Base-by-base conservation (phyloP, 306 rosid species). In the Castanospermum australe region DNA sequence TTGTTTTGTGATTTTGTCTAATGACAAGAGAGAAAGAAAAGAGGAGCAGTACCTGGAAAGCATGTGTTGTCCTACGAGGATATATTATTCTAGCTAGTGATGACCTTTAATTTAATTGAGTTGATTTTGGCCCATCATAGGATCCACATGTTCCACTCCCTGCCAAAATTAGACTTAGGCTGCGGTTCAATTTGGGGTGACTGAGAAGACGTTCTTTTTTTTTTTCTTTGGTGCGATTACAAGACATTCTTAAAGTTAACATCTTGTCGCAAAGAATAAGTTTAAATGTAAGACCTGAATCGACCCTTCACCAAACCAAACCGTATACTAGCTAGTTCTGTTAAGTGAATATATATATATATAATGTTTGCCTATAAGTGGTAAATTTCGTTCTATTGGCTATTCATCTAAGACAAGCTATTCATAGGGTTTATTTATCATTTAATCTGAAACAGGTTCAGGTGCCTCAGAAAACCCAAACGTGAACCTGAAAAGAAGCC, bases 401-500 rank as follows among this genome's bases (percentile, higher is more conserved):
- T n/a, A n/a, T n/a, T n/a, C n/a, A n/a, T n/a, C n/a, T n/a, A n/a
- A n/a, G n/a, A n/a, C n/a, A n/a, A n/a, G n/a, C n/a, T n/a, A n/a
- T n/a, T 28, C 12, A 38, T 21, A 56, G 68, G 61, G 25, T 20
- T 60, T 63, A n/a, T 6, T 56, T 32, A 32, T 66, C 4, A 25
- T 57, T 41, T 55, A 1, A 45, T 39, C 10, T 22, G 67, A 41
- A 47, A 69, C 81, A 92, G 93, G 93, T 71, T 77, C 89, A 73
- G 61, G 81, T 78, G 59, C 74, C 44, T 67, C 81, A 10, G 52
- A 21, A 20, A 72, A 28, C 9, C 62, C 89, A 18, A 21, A 71
- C 33, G 5, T 28, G 61, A 86, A 57, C 74, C 83, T 92, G 21
- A 89, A 87, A 36, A 87, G 86, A 75, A 83, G 86, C 84, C 97